These are phyloP conservation scores for Juglanconis juglandina DNA, from an alignment of 2,329 filamentous ascomycete genomes.

Conservation along the genomic window DNA sequence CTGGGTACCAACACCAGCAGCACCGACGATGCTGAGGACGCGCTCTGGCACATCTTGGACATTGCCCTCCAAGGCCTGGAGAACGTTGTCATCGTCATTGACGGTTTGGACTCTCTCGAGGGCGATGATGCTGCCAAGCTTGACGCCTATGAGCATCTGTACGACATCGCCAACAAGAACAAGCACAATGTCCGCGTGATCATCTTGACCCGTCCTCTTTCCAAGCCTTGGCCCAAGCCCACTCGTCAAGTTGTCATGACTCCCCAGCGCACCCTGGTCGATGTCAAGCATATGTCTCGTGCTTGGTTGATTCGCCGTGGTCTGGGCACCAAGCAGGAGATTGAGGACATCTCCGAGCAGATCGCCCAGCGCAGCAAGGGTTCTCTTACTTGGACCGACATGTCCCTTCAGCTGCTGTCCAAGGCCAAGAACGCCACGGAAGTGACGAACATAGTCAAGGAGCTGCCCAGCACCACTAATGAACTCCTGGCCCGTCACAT, in stretches of 20 bases:
- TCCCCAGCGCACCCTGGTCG: constrained; percentile 12
- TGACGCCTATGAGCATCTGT: constrained; percentile 17
- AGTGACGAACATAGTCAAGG: constrained; percentile 11
- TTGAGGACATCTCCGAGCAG: constrained; percentile 17
- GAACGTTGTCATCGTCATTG: constrained; percentile 18
- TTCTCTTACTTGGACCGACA: constrained; percentile 18
- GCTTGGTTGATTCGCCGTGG: constrained; percentile 15
- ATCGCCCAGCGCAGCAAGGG: constrained; percentile 19
- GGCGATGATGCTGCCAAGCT: constrained; percentile 18
- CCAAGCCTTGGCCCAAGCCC: constrained; percentile 18
- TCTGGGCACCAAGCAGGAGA: constrained; percentile 17
- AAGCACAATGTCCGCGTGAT: constrained; percentile 19
- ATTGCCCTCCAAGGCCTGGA: constrained; percentile 18
- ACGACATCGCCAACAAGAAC: constrained; percentile 19
- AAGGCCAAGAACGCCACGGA: constrained; percentile 14
- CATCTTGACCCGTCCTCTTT: constrained; percentile 18
- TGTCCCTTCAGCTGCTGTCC: constrained; percentile 16
- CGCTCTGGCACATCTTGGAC: constrained; percentile 19
- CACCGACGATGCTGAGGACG: constrained; percentile 27
- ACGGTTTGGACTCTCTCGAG: constrained; percentile 17
- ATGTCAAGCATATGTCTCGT: constrained; percentile 18
- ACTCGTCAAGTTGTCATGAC: constrained; percentile 18
- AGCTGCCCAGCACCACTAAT: constrained; percentile 14
- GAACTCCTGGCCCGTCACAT: constrained; percentile 15
- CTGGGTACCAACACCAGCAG: constrained; percentile 22